Conservation (phyloP, 140 eudicot species). For the Stevia rebaudiana region DNA sequence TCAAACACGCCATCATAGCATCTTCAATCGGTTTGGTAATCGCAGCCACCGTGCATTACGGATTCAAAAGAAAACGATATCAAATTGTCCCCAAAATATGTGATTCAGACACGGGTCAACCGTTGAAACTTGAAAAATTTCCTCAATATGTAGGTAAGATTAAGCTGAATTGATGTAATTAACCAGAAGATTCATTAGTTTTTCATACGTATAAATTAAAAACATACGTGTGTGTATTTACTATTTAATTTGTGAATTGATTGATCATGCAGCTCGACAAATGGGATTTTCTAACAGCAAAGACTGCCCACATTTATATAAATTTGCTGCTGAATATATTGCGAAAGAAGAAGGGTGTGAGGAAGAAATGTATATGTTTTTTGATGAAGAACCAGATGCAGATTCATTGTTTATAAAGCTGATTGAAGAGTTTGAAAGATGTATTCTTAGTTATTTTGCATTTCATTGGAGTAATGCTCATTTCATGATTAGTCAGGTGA, state of each 20-base stretch:
- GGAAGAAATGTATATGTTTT: constrained; percentile 67
- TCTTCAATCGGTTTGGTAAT: constrained; percentile 72
- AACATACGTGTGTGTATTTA: not conserved
- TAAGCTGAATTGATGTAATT: not conserved
- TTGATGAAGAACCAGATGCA: constrained; percentile 55
- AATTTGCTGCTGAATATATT: constrained; percentile 65
- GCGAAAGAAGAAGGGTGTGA: constrained; percentile 69
- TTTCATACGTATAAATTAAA: not conserved
- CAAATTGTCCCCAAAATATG: constrained; percentile 52
- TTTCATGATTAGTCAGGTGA: constrained; percentile 72
- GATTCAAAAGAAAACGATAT: constrained; percentile 39
- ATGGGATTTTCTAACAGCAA: constrained; percentile 57
- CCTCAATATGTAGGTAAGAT: constrained; percentile 87
- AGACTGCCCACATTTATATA: constrained; percentile 62
- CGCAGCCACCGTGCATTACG: constrained; percentile 61
- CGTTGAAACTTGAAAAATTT: constrained; percentile 59
- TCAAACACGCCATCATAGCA: constrained; percentile 58
- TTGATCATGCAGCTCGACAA: constrained; percentile 61
- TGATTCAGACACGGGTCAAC: constrained; percentile 51
- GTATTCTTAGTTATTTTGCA: constrained; percentile 89
- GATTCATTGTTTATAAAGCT: constrained; percentile 88
- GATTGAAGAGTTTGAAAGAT: constrained; percentile 88
- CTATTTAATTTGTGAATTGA: no score
- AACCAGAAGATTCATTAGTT: not conserved
- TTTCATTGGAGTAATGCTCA: constrained; percentile 87